Evolutionary conservation across 2,329 filamentous ascomycete genomes (phyloP).

Genomic region (Neobulgaria alba): DNA sequence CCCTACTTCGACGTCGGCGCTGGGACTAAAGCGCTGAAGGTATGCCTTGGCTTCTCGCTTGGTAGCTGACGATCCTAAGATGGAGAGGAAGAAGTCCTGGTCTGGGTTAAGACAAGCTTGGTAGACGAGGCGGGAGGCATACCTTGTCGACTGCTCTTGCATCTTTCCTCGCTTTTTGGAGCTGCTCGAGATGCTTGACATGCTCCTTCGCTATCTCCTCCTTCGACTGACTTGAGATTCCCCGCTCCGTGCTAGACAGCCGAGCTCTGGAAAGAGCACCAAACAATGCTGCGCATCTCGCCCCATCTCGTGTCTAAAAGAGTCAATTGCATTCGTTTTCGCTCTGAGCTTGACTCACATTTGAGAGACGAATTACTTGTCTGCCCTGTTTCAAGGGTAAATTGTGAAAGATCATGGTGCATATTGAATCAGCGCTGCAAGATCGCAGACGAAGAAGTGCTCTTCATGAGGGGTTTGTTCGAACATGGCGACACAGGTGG

Average conservation of each 20-base stretch:
- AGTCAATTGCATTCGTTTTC: background rate
- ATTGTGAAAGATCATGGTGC: constrained; percentile 28
- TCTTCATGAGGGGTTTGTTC: too few species aligned
- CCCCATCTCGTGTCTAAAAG: constrained; percentile 17
- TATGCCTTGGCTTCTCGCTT: constrained; percentile 91
- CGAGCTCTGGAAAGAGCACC: background rate
- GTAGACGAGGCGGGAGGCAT: constrained; percentile 11
- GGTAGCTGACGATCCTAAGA: constrained; percentile 81
- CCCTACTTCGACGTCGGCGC: constrained; percentile 16
- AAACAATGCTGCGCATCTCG: background rate
- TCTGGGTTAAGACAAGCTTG: constrained; percentile 6
- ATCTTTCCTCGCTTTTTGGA: constrained; percentile 36
- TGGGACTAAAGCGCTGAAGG: constrained; percentile 68
- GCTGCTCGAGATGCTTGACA: constrained; percentile 21
- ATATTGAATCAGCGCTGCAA: too few species aligned
- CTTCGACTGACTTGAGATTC: constrained; percentile 16
- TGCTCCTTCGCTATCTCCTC: constrained; percentile 24
- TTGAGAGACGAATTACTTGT: constrained; percentile 24
- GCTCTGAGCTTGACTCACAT: constrained; percentile 20
- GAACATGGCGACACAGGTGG: too few species aligned
- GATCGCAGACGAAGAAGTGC: too few species aligned
- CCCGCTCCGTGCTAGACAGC: constrained; percentile 12
- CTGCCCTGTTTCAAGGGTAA: constrained; percentile 27
- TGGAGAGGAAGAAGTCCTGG: constrained; percentile 79
- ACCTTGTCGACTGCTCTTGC: constrained; percentile 42